Percentiles rank a stretch among this genome's conserved stretches.
These are phyloP conservation scores for Colletotrichum sp. DNA, from an alignment of 2,329 filamentous ascomycete genomes.

Conservation along the genomic window DNA sequence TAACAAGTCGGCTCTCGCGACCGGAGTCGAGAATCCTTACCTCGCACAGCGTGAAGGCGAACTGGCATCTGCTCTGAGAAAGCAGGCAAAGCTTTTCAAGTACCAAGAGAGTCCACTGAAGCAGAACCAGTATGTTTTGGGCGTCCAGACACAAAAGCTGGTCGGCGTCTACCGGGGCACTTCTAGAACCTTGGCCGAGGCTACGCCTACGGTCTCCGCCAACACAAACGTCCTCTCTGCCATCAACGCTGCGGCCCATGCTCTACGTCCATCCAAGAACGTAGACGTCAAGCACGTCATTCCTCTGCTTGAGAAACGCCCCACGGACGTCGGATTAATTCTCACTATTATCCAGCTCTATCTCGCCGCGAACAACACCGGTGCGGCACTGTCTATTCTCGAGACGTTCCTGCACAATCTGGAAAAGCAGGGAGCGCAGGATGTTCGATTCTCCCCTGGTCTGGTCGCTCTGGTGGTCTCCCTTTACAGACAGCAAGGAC, in stretches of 20 bases:
- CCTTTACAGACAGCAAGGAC: slow-evolving; percentile 78
- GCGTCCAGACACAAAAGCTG: slow-evolving; percentile 72
- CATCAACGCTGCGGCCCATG: slow-evolving; percentile 71
- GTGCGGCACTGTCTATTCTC: slow-evolving; percentile 75
- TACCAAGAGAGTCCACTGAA: slow-evolving; percentile 63
- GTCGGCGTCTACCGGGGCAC: slow-evolving; percentile 61
- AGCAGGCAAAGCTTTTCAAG: slow-evolving; percentile 71
- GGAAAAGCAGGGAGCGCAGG: slow-evolving; percentile 65
- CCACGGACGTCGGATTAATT: slow-evolving; percentile 80
- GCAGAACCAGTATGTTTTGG: slow-evolving; percentile 68
- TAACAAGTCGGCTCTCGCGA: slow-evolving; percentile 57
- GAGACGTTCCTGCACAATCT: slow-evolving; percentile 77
- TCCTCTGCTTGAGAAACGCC: slow-evolving; percentile 73
- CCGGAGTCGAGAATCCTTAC: slow-evolving; percentile 65
- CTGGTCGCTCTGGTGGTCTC: slow-evolving; percentile 81
- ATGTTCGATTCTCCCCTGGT: slow-evolving; percentile 83
- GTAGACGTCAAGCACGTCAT: slow-evolving; percentile 71
- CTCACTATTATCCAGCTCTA: slow-evolving; percentile 85
- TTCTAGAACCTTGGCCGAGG: slow-evolving; percentile 41
- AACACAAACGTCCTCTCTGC: slow-evolving; percentile 50
- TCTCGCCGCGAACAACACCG: slow-evolving; percentile 72
- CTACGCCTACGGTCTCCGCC: slow-evolving; percentile 29
- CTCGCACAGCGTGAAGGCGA: slow-evolving; percentile 67
- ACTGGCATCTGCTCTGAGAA: slow-evolving; percentile 54
- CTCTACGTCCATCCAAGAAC: slow-evolving; percentile 56